These are phyloP conservation scores for Coleophoma cylindrospora DNA, from an alignment of 2,329 filamentous ascomycete species.

Conservation along the genomic window DNA sequence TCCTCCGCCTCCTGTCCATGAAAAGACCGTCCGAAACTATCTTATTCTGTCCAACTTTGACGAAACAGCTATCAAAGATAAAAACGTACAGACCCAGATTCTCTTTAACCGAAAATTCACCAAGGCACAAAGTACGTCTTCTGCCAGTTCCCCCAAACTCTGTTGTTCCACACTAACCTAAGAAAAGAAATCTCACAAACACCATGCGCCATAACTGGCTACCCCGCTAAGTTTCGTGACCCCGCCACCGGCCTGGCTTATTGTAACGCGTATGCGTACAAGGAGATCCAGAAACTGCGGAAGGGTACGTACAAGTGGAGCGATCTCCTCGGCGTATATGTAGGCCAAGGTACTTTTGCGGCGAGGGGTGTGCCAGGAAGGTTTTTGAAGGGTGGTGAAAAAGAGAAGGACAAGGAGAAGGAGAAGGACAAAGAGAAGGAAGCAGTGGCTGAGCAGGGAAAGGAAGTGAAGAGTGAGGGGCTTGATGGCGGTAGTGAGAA, in stretches of 20 bases:
- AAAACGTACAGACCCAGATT: conserved; percentile 48
- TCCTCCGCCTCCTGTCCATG: conserved; percentile 29
- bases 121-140: conserved; percentile 40
- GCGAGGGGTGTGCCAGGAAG: conserved; percentile 75
- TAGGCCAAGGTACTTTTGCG: conserved; percentile 60
- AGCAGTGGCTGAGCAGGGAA: background rate
- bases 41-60: conserved; percentile 55
- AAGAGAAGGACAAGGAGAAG: background rate
- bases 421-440: background rate
- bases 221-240: conserved; percentile 78
- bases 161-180: conserved; percentile 5
- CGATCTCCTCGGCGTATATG: conserved; percentile 73
- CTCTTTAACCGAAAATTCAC: conserved; percentile 46
- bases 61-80: conserved; percentile 40
- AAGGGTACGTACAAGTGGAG: conserved; percentile 80
- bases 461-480: background rate
- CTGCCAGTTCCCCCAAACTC: background rate
- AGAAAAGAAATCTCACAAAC: conserved; percentile 4
- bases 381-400: conserved; percentile 41
- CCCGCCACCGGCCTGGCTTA: conserved; percentile 80
- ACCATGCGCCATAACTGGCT: conserved; percentile 77
- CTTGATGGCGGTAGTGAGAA: background rate
- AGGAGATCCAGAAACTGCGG: conserved; percentile 70
- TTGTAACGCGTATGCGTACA: conserved; percentile 73
- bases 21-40: conserved; percentile 49